A percentile compares a stretch with the other conserved stretches of the same genome.
These are phyloP conservation scores for Trichomonas gallinae DNA, from an alignment of 208 protist genomes.

Conservation along the genomic window DNA sequence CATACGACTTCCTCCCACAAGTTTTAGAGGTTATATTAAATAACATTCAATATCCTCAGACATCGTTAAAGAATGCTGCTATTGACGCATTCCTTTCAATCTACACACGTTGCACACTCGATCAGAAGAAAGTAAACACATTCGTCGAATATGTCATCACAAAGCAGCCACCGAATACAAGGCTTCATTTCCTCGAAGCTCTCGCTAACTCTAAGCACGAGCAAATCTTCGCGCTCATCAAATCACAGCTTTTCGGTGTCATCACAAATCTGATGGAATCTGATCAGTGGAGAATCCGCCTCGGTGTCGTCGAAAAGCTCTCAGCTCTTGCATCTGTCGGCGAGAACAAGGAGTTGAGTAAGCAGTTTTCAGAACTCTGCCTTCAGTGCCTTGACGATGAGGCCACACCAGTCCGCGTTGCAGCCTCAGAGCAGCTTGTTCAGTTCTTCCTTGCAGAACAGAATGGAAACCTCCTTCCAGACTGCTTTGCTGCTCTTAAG, in stretches of 20 bases:
- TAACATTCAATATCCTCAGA: not conserved
- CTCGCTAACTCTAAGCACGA: not conserved
- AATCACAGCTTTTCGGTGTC: not conserved
- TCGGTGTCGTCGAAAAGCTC: not conserved
- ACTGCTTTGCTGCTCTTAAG: not conserved
- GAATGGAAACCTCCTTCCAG: not conserved
- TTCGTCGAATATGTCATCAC: not conserved
- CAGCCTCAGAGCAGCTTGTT: not conserved
- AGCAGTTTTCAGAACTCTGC: not conserved
- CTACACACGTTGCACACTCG: not conserved
- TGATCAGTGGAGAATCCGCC: not conserved
- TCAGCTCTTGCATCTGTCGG: not conserved
- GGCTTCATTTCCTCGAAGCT: not conserved
- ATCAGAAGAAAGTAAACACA: not conserved
- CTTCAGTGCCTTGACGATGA: not conserved
- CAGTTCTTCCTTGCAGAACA: not conserved
- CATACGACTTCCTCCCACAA: not conserved
- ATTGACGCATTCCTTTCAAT: conserved; percentile 8
- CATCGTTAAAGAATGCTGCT: not conserved
- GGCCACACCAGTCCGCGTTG: not conserved
- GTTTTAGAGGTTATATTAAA: not conserved
- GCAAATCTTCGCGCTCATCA: not conserved
- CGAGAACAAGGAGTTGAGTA: not conserved
- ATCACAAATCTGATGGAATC: not conserved
- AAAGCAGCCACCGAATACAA: not conserved